These are phyloP conservation scores for Aspergillus sclerotioniger DNA, from an alignment of 495 filamentous ascomycete genomes.

Conservation along the genomic window DNA sequence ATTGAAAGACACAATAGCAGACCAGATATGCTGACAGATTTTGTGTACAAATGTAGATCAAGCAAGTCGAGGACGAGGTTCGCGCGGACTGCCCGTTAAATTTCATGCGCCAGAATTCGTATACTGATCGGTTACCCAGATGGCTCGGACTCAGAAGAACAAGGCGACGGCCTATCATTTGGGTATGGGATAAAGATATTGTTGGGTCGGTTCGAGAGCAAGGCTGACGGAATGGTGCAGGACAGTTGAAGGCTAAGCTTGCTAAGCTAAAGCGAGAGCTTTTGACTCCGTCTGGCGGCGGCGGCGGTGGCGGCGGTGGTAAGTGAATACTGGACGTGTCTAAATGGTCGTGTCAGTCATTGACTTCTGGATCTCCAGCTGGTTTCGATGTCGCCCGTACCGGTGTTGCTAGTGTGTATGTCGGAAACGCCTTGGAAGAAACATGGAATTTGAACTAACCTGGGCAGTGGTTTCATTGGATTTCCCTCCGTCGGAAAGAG, in stretches of 20 bases:
- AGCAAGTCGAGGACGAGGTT: slow-evolving; percentile 91
- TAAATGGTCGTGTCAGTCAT: slow-evolving; percentile 10
- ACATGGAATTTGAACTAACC: slow-evolving; percentile 15
- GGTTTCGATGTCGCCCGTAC: slow-evolving; percentile 98
- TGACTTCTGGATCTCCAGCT: slow-evolving; percentile 45
- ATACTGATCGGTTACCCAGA: slow-evolving; percentile 48
- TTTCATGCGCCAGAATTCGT: neutral
- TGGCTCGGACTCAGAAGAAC: slow-evolving; percentile 97
- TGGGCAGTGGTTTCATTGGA: slow-evolving; percentile 55
- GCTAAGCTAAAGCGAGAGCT: slow-evolving; percentile 96
- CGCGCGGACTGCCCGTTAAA: slow-evolving; percentile 26
- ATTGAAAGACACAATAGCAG: neutral
- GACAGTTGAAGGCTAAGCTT: slow-evolving; percentile 97
- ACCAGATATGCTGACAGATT: slow-evolving; percentile 24
- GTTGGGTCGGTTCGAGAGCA: slow-evolving; percentile 6
- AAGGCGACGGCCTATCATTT: slow-evolving; percentile 89
- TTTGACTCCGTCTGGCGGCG: slow-evolving; percentile 76
- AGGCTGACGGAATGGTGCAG: slow-evolving; percentile 41
- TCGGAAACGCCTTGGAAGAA: slow-evolving; percentile 21
- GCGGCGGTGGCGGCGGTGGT: slow-evolving; percentile 79
- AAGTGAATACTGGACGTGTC: slow-evolving; percentile 24
- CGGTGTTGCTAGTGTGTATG: slow-evolving; percentile 92
- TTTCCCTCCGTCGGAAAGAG: slow-evolving; percentile 98
- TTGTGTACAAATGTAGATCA: slow-evolving; percentile 64
- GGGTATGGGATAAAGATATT: slow-evolving; percentile 42